Base-by-base conservation (phyloP, 805 yeast species). In the Maudiozyma turicensis region DNA sequence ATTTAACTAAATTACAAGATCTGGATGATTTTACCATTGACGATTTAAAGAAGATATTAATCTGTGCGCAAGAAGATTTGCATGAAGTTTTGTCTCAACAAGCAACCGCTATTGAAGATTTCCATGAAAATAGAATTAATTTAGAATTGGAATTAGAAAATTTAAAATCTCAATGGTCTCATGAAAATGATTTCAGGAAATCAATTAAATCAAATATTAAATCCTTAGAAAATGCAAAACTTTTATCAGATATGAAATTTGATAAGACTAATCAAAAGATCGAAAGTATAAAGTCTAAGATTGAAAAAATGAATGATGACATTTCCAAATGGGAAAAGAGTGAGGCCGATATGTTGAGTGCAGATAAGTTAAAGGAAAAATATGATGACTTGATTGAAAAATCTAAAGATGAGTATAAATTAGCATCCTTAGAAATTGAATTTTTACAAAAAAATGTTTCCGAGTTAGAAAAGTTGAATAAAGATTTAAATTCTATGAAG, bases 41-140 rank as follows among this genome's bases (percentile, higher is more conserved):
- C 3, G 67, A 64, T 48, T 50, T 64, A 52, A 64, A 65, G 40
- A 60, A 57, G 38, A 62, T 64, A 20, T 48, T 65, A 40, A 59
- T 62, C 5, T 61, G 65, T 47, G 58, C 67, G 1, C 68, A 64
- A 47, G 67, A 64, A 48, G 67, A 64, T 48, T 46, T 64, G 49
- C 69, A 64, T 48, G 63, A 63, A n/a, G 63, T 64, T 4, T 48
- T 64, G 9, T 51, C 56, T 13, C 66, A 63, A 42, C 61, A 61
- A 40, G 35, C 56, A 3, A 54, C 59, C 6, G 40, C 57, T 3
- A 49, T 59, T 26, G 59, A 60, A 40, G 67, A 65, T 48, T 65
- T 64, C 46, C 54, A 56, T 42, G 68, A 63, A 37, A 54, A 63
- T 1, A 58, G 59, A 47, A n/a, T 55, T 38, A 61, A 60, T 44